Evolutionary conservation across 768 basidiomycete genomes (phyloP), one percentile per base, ranked within the genome.

Genomic region (Phylloporus sp.): DNA sequence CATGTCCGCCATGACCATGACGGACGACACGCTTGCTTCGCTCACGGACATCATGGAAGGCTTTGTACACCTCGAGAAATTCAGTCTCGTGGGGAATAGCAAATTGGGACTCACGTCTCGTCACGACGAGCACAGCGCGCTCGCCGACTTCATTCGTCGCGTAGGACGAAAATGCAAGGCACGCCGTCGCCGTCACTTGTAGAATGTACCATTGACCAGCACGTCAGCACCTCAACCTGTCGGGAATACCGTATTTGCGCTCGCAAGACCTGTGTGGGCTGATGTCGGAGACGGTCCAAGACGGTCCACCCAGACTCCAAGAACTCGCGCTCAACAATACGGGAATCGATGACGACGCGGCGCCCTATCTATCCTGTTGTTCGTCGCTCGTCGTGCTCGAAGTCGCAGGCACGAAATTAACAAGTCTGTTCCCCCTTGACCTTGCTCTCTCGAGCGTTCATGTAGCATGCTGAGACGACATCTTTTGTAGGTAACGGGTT

Each of bases 81-180:
- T 87, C 39, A 86, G 66, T 57, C 66, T 87, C 8, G 82, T 82
- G 7, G 80, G 80, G 7, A 87, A 86, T 55, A 69, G 71, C 6
- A 84, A 81, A 48, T 59, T 87, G 15, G 79, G 79, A 7, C 42
- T 67, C n/a, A 56, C 61, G 0, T 63, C 69, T 7, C 59, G 61
- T 37, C 36, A 32, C 24, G 56, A 48, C 23, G 57, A 52, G 38
- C 58, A 66, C 8, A 55, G 67, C 4, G 64, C 77, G 2, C 57
- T 85, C 5, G 54, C 64, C 3, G 57, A 70, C 20, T 75, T 86
- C 49, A 55, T 87, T 23, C 55, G 60, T 36, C 65, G 61, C 9
- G 76, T 85, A 13, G 84, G 85, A 20, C 69, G 80, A 50, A 72
- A 65, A 32, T 83, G 81, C 70, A 81, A 73, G 69, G 83, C 77